Base-by-base conservation (phyloP, 116 monocot species). In the Trichopus zeylanicus region DNA sequence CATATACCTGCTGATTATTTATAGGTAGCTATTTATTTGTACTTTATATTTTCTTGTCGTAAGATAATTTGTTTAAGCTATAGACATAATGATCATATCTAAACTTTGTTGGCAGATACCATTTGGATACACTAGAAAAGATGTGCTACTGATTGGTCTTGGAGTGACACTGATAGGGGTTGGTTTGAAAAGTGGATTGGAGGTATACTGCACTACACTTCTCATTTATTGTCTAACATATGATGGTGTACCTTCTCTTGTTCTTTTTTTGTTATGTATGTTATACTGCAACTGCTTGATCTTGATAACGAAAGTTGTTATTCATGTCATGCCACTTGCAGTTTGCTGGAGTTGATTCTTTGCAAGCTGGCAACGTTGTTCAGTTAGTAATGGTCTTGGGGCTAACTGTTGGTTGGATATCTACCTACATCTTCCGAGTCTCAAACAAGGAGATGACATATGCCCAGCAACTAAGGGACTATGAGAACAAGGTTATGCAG, bases 381-480 rank as follows among this genome's bases (percentile, higher is more conserved):
- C 97, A 97, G 48, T 63, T 97, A 51, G 70, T 97, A 27, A 29
- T 97, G 37, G 97, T 97, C 21, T 69, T 97, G 69, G 97, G 91
- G 29, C 56, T 97, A 34, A 97, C 91, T 26, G 65, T 97, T 66
- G 97, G 90, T 26, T 97, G 97, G 97, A 91, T 97, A 49, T 81
- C 87, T 2, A 87, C 87, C 4, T 97, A 97, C 67, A 87, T 97
- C 27, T 91, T 97, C 61, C 72, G 97, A 75, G 97, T 97, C 3
- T 77, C 87, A 46, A 97, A 84, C 82, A 97, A 97, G 60, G 97
- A 97, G 18, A 97, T 97, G 97, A 91, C 97, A 56, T 97, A 97
- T 64, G 90, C 84, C 9, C 73, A 87, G 33, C 97, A 97, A 53
- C 69, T 97, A 71, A 84, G 73, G 33, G 84, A 87, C 66, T 97